Conservation (phyloP, 2,329 filamentous ascomycete species). For the Hymenotorrendiella dingleyae region DNA sequence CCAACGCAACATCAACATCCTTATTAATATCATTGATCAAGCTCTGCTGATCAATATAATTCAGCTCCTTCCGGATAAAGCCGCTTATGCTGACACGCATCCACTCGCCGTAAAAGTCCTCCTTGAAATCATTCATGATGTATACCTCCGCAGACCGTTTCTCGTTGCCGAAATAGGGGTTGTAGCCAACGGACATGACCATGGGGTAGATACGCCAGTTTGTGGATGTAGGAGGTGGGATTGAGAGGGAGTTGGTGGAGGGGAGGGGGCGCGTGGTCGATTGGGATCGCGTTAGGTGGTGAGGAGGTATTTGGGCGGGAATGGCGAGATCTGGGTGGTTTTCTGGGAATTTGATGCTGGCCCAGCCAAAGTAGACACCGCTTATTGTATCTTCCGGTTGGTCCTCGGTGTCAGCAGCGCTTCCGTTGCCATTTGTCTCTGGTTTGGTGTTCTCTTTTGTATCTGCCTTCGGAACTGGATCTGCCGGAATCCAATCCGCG, state of each 20-base stretch:
- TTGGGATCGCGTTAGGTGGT: too few relatives aligned
- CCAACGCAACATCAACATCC: slow-evolving; percentile 77
- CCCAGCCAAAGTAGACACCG: slow-evolving; percentile 93
- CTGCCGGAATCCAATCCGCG: slow-evolving; percentile 47
- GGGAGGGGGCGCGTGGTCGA: too few relatives aligned
- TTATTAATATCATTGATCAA: slow-evolving; percentile 82
- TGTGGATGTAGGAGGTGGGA: slow-evolving; percentile 20
- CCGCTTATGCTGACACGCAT: slow-evolving; percentile 79
- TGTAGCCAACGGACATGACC: slow-evolving; percentile 94
- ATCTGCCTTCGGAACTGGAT: background rate
- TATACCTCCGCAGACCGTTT: slow-evolving; percentile 85
- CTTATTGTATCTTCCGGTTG: slow-evolving; percentile 49
- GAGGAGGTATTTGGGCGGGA: slow-evolving; percentile 7
- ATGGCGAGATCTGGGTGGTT: slow-evolving; percentile 35
- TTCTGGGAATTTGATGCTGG: slow-evolving; percentile 58
- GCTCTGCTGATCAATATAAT: slow-evolving; percentile 79
- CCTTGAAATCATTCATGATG: slow-evolving; percentile 68
- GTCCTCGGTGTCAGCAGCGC: background rate
- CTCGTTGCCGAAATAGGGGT: slow-evolving; percentile 93
- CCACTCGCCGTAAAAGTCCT: slow-evolving; percentile 78
- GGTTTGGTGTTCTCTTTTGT: background rate
- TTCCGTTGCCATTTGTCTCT: too few relatives aligned
- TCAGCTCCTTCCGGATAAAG: slow-evolving; percentile 82
- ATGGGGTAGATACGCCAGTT: slow-evolving; percentile 62
- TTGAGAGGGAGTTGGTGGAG: slow-evolving; percentile 22